Base-by-base conservation (phyloP, 192 early-diverging fungal genomes). In the Gryganskiella cystojenkinii region DNA sequence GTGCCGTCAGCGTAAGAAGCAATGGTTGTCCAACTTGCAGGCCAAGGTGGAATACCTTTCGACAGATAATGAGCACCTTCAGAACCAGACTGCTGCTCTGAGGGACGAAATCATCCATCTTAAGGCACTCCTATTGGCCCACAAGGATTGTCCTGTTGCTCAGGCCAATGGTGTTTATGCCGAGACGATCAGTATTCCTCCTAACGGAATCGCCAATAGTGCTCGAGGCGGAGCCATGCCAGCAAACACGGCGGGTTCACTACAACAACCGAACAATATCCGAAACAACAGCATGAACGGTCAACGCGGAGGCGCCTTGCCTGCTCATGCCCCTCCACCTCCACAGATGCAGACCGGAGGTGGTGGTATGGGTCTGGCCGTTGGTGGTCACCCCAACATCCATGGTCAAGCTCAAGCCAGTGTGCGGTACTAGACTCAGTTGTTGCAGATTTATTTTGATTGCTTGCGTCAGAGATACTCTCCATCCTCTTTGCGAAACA, bases 1-100 rank as follows among this genome's bases (percentile, higher is more conserved):
- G 84, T 97, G 95, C 69, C 88, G 95, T 25, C 94, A 94, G 66
- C 91, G 94, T 57, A 97, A 97, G 80, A 97, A 97, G 82, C 87
- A 93, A 73, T 95, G 94, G 94, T 84, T 97, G 27, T 82, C 88
- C 58, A 88, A 92, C 64, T 87, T 97, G 57, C 92, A 97, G 67
- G 80, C 70, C 27, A 87, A 87, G 57, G 85, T 88, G 20, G 86
- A 89, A 54, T 87, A 83, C 54, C 75, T 93, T 24, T 76, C 89
- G 2, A 83, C 70, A 15, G 91, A 93, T 35, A 92, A 92, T 69
- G 90, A 92, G 65, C 79, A 76, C 13, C 56, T 93, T 59, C 86
- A 89, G 66, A 70, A 56, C 31, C 86, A 92, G 66, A 84, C 90
- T 0, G 82, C 82, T 4, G 28, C 80, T 20, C 61, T 95, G 27